Conservation (phyloP, 306 rosid genomes). For the Senna tora region DNA sequence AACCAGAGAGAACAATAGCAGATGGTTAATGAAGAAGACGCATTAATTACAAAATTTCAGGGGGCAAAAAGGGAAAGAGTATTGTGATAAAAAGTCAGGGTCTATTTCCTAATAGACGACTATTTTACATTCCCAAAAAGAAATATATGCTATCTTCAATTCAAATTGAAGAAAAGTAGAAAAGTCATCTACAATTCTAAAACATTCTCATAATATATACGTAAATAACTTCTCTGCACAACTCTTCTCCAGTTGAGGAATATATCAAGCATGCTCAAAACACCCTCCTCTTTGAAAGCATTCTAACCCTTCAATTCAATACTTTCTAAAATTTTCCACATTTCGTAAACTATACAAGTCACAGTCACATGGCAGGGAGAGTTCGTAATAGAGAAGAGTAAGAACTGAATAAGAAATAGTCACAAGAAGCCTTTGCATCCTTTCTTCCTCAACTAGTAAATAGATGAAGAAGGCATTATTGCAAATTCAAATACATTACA, state of each 20-base stretch:
- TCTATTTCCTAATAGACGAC: not conserved
- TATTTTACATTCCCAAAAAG: slow-evolving; percentile 28
- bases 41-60: slow-evolving; percentile 1
- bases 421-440: not conserved
- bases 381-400: slow-evolving; percentile 8
- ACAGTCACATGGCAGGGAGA: not conserved
- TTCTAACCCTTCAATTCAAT: slow-evolving; percentile 4
- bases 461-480: slow-evolving; percentile 1
- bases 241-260: slow-evolving; percentile 5
- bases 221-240: not conserved
- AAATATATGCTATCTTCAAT: not conserved
- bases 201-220: not conserved
- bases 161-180: slow-evolving; percentile 26
- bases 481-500: not conserved
- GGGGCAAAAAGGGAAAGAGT: not conserved
- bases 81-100: not conserved
- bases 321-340: slow-evolving; percentile 3
- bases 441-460: not conserved
- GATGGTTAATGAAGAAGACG: slow-evolving; percentile 4
- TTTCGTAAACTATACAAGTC: not conserved
- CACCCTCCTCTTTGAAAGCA: not conserved
- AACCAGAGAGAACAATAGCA: slow-evolving; percentile 27
- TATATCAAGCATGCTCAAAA: slow-evolving; percentile 8
- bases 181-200: not conserved
- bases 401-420: not conserved